Evolutionary conservation across 2,329 filamentous ascomycete genomes (phyloP), one percentile per base, ranked within the genome.

Genomic region (Fonsecaea nubica): DNA sequence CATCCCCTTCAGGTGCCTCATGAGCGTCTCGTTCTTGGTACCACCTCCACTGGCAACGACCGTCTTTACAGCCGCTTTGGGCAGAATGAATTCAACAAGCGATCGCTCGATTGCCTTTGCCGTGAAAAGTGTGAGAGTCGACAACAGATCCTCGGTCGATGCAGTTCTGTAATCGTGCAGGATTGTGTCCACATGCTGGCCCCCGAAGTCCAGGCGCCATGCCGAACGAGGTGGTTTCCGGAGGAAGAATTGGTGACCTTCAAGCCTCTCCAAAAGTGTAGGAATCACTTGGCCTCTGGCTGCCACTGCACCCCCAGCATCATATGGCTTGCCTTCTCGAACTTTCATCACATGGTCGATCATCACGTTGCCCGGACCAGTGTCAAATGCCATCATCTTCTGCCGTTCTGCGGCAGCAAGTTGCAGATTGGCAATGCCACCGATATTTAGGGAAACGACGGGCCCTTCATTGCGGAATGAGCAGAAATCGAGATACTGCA

Each of bases 321-420:
- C 74, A 59, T 74, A 76, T 3, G 59, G 62, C 3, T 38, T 32
- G 9, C 72, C 69, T 0, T 71, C 72, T 21, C 75, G 72, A 1
- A 64, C 73, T 63, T 74, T 73, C 61, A 70, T 70, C 12, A 76
- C 70, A 60, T 76, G 74, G 61, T 76, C 74, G 45, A 76, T 71
- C 70, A 75, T 75, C 59, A 76, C 75, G 53, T 76, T 76, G 66
- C 74, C 52, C 62, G 74, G 58, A 5, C 73, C 74, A 2, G 74
- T 76, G 54, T 76, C 75, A 62, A 76, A 76, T 2, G 74, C 75
- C 74, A 76, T 76, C 75, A 76, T 76, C 58, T 74, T 68, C 66
- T 69, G 67, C 13, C 75, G 71, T 53, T 76, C 74, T 21, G 64
- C 59, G 21, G 75, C 63, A 15, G 74, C 75, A 7, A 75, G 71